Evolutionary conservation across 1,284 basidiomycete genomes (phyloP), one percentile per base, ranked within the genome.

Genomic region (Ustilago vetiveriae): DNA sequence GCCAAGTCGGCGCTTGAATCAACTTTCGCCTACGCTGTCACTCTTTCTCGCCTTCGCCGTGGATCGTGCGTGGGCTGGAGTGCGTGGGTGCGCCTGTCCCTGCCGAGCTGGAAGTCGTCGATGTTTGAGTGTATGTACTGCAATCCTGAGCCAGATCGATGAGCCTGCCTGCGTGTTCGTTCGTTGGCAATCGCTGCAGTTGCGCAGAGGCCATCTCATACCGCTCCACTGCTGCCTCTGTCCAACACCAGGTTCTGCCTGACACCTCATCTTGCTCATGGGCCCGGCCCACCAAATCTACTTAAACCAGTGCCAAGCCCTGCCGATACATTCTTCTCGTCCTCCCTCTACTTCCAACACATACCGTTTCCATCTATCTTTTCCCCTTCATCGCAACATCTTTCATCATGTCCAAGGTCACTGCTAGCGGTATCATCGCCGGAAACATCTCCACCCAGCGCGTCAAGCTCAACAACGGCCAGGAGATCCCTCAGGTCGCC

Each of bases 401-500:
- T 8, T 48, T 36, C 56, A 65, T 45, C 60, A 70, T 70, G 67
- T 70, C 67, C 53, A 66, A 60, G 57, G 53, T 63, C 11, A 47
- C 59, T 59, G 70, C 73, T 43, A 38, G 48, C 51, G 64, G 64
- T 43, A 49, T 75, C 46, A 53, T 39, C 24, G 33, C 57, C 46
- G 74, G 74, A 24, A 73, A 75, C 65, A 65, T 79, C 44, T 75
- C 74, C 43, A 77, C 75, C 60, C 75, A 78, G 65, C 74, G 68
- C 44, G 63, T 79, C 60, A 78, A 78, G 69, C 72, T 79, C 44
- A 78, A 75, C 75, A 68, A 70, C 49, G 77, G 77, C 44, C 49
- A 59, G 16, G 74, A 75, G 57, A 79, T 78, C 45, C 75, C 77
- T 33, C 76, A 79, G 71, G 74, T 79, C 52, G 78, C 78, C 26